Base-by-base conservation (phyloP, 805 yeast genomes). In the Starmera pachycereana region DNA sequence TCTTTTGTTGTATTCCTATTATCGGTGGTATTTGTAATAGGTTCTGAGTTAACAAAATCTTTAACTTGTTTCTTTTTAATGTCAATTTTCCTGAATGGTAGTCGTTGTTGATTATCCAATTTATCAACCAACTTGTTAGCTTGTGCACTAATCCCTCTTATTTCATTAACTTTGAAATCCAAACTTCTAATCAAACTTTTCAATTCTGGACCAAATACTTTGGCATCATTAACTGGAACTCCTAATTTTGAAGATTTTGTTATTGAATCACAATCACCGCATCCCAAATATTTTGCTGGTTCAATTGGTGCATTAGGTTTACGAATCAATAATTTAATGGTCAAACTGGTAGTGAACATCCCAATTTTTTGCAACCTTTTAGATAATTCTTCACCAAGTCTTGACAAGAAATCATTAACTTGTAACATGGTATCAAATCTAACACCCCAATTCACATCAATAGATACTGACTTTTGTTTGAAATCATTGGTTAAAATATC, bases 381-480 rank as follows among this genome's bases (percentile, higher is more conserved):
- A 37, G 69, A 61, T 37, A 92, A 52, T 51, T 87, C 96, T 28
- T 61, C 58, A 1, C 81, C 65, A 37, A 88, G 60, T 14, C 72
- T 61, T 30, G 66, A 61, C 9, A 86, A 53, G 51, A 90, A 92
- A 5, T 40, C 47, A 45, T 81, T 89, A 19, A 81, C 74, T 52
- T 90, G 86, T 0, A 59, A 56, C 28, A 71, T 64, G 1, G 63
- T 63, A 29, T 76, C 72, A 47, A 89, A 82, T 37, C 97, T 56
- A 1, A 90, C 83, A 0, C 96, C 97, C 81, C 87, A 90, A 45
- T 87, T 85, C 25, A 90, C 81, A 53, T 90, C 97, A 4, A 88
- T 82, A 0, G 95, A 86, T 0, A 90, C 71, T 1, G 92, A 74
- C 50, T 86, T 87, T 25, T 95, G 66, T 11, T 74, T 68, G 14